Evolutionary conservation across 2,329 filamentous ascomycete species (phyloP).

Genomic region (Fusarium sp.): DNA sequence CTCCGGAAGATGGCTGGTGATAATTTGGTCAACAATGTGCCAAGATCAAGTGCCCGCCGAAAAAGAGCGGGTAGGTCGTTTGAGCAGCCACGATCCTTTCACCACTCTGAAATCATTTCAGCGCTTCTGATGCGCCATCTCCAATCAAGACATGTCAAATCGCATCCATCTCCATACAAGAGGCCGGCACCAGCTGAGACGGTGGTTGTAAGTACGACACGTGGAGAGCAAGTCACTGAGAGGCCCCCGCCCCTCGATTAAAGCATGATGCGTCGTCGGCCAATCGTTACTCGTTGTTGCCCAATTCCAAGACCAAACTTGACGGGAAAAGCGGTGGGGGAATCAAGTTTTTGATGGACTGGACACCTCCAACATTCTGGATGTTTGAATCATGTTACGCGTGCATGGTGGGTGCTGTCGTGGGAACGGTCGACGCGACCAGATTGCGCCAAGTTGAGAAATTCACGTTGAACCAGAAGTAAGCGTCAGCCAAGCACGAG

Average conservation of each 20-base stretch:
- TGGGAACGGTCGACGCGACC: not conserved
- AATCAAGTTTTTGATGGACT: not conserved
- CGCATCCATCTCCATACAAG: not conserved
- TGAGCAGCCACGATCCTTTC: not conserved
- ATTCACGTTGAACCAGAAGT: not conserved
- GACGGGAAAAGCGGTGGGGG: conserved; percentile 5
- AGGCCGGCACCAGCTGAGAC: conserved; percentile 4
- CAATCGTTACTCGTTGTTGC: conserved; percentile 23
- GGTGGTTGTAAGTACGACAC: conserved; percentile 20
- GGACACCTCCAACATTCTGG: not conserved
- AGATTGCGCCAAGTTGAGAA: not conserved
- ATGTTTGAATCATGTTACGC: conserved; percentile 15
- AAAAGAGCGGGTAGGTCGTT: not conserved
- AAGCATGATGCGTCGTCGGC: conserved; percentile 8
- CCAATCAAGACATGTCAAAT: conserved; percentile 9
- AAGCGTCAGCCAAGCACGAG: not conserved
- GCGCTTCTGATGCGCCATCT: not conserved
- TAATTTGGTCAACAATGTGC: not conserved
- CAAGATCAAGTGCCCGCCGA: not conserved
- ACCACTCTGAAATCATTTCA: not conserved
- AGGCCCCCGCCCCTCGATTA: conserved; percentile 30
- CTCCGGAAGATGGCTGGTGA: conserved; percentile 7
- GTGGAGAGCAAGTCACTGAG: conserved; percentile 18
- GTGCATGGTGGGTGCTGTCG: not conserved
- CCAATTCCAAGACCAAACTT: conserved; percentile 14